A percentile compares a stretch with the other conserved stretches of the same genome.
phyloP scores from a whole-genome alignment of 1,284 basidiomycete species.

The Ustilago xerochloae region DNA sequence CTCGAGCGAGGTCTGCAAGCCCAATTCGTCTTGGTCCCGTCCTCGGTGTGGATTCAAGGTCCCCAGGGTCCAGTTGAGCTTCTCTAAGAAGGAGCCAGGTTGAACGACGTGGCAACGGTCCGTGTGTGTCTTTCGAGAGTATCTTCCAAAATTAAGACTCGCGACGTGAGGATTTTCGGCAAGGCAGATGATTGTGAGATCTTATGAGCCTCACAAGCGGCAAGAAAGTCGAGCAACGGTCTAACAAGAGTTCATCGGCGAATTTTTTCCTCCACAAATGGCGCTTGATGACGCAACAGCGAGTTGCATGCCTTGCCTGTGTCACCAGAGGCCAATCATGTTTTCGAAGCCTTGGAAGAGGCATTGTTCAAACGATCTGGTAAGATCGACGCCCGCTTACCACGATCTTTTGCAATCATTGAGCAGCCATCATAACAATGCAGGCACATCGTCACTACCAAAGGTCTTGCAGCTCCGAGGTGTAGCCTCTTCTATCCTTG shows the following conservation, averaged over 20 bases:
- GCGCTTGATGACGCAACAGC: constrained; percentile 38
- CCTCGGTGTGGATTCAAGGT: background rate
- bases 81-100: background rate
- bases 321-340: constrained; percentile 12
- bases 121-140: background rate
- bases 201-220: background rate
- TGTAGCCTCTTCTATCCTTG: background rate
- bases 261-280: constrained; percentile 18
- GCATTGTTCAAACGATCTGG: constrained; percentile 22
- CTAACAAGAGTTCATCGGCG: background rate
- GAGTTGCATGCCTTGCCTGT: background rate
- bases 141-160: constrained; percentile 13
- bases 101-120: constrained; percentile 5
- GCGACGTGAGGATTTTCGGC: background rate
- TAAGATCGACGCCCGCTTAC: constrained; percentile 16
- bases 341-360: background rate
- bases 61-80: constrained; percentile 10
- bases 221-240: background rate
- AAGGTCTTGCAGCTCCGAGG: background rate
- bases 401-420: background rate
- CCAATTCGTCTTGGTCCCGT: background rate
- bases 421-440: background rate
- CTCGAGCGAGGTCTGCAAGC: background rate
- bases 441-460: constrained; percentile 6
- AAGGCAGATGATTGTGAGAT: constrained; percentile 25